Conservation (phyloP, 2,329 filamentous ascomycete genomes). For the Penicillium vulpinum region DNA sequence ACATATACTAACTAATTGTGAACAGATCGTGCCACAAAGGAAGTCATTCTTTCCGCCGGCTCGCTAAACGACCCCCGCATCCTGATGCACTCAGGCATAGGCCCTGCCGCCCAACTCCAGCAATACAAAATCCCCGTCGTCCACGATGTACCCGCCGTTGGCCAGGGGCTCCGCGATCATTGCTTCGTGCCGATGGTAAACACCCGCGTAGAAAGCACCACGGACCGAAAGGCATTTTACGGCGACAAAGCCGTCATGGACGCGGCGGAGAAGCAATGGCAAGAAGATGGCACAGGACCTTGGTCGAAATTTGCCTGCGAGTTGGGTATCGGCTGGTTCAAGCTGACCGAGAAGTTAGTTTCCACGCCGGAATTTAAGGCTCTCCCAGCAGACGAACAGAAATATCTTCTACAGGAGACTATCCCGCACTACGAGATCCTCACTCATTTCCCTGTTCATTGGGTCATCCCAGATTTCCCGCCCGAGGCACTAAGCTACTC, state of each 20-base stretch:
- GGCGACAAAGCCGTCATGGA: slow-evolving; percentile 19
- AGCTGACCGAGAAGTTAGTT: slow-evolving; percentile 41
- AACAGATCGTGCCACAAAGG: slow-evolving; percentile 14
- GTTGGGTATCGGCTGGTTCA: slow-evolving; percentile 43
- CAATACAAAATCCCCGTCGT: slow-evolving; percentile 15
- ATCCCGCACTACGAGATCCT: slow-evolving; percentile 61
- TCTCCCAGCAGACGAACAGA: slow-evolving; percentile 48
- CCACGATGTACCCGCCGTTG: slow-evolving; percentile 19
- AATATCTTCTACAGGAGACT: slow-evolving; percentile 50
- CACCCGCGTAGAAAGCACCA: slow-evolving; percentile 7
- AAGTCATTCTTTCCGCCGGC: slow-evolving; percentile 21
- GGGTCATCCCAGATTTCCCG: slow-evolving; percentile 42
- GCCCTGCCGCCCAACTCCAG: slow-evolving; percentile 10
- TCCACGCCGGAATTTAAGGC: slow-evolving; percentile 52
- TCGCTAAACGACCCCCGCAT: slow-evolving; percentile 18
- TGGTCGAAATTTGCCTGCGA: slow-evolving; percentile 37
- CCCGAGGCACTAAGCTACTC: slow-evolving; percentile 45
- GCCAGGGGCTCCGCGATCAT: slow-evolving; percentile 23
- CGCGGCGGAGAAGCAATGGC: slow-evolving; percentile 44
- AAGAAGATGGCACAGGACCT: slow-evolving; percentile 43
- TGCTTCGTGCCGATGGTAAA: slow-evolving; percentile 17
- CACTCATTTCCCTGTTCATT: slow-evolving; percentile 51
- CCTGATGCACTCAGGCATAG: slow-evolving; percentile 16
- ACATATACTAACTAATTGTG: neutral
- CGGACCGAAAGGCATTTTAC: slow-evolving; percentile 7